phyloP scores from a whole-genome alignment of 768 basidiomycete genomes.

The Tylopilus felleus region DNA sequence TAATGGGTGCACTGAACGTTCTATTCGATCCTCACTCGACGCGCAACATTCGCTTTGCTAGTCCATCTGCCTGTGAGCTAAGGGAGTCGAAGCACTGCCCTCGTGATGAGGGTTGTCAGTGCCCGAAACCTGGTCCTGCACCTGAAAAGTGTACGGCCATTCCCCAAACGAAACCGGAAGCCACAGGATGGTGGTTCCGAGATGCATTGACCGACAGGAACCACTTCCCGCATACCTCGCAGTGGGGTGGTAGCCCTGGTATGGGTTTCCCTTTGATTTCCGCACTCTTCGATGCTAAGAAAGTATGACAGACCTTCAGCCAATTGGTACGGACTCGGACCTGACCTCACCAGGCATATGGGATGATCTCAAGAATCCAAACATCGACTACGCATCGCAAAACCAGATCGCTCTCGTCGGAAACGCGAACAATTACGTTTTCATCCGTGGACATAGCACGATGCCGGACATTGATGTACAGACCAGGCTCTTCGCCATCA shows the following conservation, averaged over 20 bases:
- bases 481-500: background rate
- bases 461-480: conserved; percentile 7
- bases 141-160: background rate
- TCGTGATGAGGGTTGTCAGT: background rate
- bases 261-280: background rate
- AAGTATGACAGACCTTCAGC: conserved; percentile 2
- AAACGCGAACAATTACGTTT: conserved; percentile 6
- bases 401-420: conserved; percentile 2
- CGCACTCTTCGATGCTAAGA: background rate
- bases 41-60: conserved; percentile 10
- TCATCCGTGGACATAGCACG: conserved; percentile 10
- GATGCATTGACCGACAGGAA: background rate
- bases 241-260: conserved; percentile 1
- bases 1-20: conserved; percentile 12
- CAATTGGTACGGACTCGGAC: conserved; percentile 2
- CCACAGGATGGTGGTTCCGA: conserved; percentile 14
- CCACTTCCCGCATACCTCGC: conserved; percentile 1
- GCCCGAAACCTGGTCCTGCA: background rate
- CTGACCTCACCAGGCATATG: background rate
- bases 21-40: conserved; percentile 10
- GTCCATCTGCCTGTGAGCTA: conserved; percentile 3
- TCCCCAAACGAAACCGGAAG: conserved; percentile 7
- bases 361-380: background rate
- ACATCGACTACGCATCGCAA: background rate
- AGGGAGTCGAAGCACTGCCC: background rate